These are phyloP conservation scores for Peziza echinospora DNA, from an alignment of 495 filamentous ascomycete species.

Conservation along the genomic window DNA sequence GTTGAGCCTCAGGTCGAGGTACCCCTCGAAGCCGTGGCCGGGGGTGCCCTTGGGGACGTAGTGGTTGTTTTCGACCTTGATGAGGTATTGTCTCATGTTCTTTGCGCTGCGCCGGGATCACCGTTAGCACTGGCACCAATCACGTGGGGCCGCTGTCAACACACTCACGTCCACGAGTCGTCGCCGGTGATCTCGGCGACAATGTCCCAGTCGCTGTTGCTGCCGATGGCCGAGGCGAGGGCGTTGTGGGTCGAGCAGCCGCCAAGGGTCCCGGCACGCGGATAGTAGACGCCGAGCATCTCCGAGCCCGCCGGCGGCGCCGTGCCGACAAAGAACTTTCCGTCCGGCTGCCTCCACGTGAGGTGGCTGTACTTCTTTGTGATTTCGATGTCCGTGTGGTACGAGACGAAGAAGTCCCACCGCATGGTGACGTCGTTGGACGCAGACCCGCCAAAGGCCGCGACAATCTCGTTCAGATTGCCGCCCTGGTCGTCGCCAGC, in stretches of 20 bases:
- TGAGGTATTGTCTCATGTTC: constrained; percentile 30
- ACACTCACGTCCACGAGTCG: constrained; percentile 22
- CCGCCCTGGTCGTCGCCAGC: constrained; percentile 39
- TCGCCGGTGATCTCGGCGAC: constrained; percentile 30
- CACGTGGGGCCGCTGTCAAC: no score
- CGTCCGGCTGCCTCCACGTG: neutral
- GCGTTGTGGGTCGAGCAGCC: constrained; percentile 32
- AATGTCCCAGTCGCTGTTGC: constrained; percentile 25
- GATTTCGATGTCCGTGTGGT: neutral
- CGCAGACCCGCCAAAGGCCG: neutral
- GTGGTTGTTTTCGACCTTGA: constrained; percentile 26
- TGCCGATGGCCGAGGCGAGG: constrained; percentile 23
- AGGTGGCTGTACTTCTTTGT: neutral
- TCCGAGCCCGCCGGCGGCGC: constrained; percentile 24
- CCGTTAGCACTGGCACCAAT: neutral
- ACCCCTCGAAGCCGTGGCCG: constrained; percentile 26
- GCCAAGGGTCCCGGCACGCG: constrained; percentile 27
- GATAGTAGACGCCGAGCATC: constrained; percentile 28
- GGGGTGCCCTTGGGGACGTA: constrained; percentile 21
- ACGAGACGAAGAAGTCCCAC: neutral
- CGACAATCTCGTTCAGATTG: constrained; percentile 9
- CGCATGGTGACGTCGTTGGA: neutral
- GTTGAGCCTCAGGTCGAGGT: constrained; percentile 22
- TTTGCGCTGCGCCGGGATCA: constrained; percentile 8
- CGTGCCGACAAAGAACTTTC: neutral